Conservation (phyloP, 345 rosid species). For the Schrenkiella parvula region DNA sequence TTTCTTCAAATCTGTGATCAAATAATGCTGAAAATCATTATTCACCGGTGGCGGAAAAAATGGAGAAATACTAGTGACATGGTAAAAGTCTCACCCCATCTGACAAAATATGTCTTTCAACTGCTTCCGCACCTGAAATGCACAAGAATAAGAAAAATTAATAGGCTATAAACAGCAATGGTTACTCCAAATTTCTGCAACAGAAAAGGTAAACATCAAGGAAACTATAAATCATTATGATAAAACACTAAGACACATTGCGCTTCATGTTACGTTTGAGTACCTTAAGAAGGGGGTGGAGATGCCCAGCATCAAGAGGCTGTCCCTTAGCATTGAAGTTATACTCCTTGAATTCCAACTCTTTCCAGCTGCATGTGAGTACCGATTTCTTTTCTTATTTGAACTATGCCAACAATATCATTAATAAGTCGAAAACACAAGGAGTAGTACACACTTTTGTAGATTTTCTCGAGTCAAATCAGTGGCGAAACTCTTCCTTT, state of each 20-base stretch:
- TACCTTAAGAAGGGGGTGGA: slow-evolving; percentile 94
- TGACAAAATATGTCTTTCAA: slow-evolving; percentile 75
- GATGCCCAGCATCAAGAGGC: slow-evolving; percentile 82
- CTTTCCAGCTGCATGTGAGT: slow-evolving; percentile 61
- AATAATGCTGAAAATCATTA: neutral
- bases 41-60: neutral
- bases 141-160: neutral
- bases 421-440: neutral
- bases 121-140: slow-evolving; percentile 67
- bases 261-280: neutral
- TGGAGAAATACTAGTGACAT: neutral
- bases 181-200: neutral
- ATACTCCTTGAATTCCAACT: slow-evolving; percentile 82
- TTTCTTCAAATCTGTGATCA: slow-evolving; percentile 81
- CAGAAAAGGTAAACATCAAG: neutral
- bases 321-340: slow-evolving; percentile 90
- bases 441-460: slow-evolving; percentile 49
- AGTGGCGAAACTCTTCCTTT: slow-evolving; percentile 68
- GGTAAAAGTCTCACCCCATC: slow-evolving; percentile 56
- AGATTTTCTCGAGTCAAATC: slow-evolving; percentile 91
- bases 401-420: neutral
- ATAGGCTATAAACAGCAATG: neutral
- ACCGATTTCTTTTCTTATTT: slow-evolving; percentile 2
- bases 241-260: neutral
- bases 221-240: neutral